A percentile compares a stretch with the other conserved stretches of the same genome.
These are phyloP conservation scores for Heimioporus retisporus DNA, from an alignment of 1,284 basidiomycete species.

Conservation along the genomic window DNA sequence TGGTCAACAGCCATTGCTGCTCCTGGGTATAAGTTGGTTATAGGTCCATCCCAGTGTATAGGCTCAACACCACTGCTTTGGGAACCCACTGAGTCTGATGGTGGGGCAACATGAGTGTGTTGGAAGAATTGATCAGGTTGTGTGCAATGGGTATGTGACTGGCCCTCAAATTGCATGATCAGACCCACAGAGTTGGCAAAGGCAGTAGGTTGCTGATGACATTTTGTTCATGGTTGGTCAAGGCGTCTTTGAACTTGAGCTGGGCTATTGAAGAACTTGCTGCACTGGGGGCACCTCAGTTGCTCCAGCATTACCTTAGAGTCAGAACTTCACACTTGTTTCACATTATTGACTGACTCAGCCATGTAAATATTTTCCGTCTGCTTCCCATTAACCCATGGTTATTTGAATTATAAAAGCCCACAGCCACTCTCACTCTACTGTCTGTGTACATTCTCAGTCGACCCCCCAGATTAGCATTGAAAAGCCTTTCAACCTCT, in stretches of 20 bases:
- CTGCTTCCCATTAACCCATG: too few relatives aligned
- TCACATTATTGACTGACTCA: too few relatives aligned
- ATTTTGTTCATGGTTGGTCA: constrained; percentile 2
- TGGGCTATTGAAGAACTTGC: background rate
- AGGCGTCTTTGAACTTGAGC: constrained; percentile 5
- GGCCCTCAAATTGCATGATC: background rate
- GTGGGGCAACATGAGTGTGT: background rate
- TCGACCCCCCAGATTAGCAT: too few relatives aligned
- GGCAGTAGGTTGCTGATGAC: background rate
- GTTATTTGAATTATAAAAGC: too few relatives aligned
- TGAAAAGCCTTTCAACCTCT: too few relatives aligned
- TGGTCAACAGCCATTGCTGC: constrained; percentile 2
- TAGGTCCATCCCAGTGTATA: background rate
- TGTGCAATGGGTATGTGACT: too few relatives aligned
- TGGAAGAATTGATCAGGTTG: background rate
- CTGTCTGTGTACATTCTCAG: too few relatives aligned
- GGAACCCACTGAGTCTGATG: background rate
- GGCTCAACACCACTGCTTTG: background rate
- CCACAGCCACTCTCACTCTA: too few relatives aligned
- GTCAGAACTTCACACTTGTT: too few relatives aligned
- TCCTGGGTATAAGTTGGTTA: constrained; percentile 2
- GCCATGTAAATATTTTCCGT: too few relatives aligned
- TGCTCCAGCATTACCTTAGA: too few relatives aligned
- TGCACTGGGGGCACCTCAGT: constrained; percentile 2
- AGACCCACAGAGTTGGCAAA: constrained; percentile 1